phyloP scores from a whole-genome alignment of 306 rosid species.

The Trifolium dubium region DNA sequence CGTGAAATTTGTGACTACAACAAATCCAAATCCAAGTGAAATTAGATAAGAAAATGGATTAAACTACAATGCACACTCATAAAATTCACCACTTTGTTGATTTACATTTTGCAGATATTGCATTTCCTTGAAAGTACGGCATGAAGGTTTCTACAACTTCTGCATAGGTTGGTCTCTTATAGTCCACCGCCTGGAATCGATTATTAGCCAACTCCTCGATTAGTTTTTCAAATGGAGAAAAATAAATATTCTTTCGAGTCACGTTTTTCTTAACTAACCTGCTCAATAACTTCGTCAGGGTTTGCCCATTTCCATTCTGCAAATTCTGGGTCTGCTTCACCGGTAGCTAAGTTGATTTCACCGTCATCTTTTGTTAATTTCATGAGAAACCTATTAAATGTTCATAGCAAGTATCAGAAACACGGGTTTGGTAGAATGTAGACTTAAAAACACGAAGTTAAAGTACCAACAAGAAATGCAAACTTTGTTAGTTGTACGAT shows the following conservation, averaged over 20 bases:
- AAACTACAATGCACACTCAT: conserved; percentile 44
- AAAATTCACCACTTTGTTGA: conserved; percentile 87
- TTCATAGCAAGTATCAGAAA: conserved; percentile 34
- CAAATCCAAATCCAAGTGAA: conserved; percentile 29
- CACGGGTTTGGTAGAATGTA: conserved; percentile 8
- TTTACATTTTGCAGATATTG: conserved; percentile 75
- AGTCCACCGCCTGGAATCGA: conserved; percentile 88
- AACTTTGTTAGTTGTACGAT: conserved; percentile 4
- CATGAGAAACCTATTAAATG: conserved; percentile 81
- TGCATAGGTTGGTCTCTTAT: conserved; percentile 95
- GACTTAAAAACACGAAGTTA: conserved; percentile 4
- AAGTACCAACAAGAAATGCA: background rate
- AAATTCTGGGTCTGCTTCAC: conserved; percentile 91
- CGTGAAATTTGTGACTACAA: background rate
- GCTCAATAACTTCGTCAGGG: conserved; percentile 88
- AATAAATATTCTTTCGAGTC: background rate
- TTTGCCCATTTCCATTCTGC: conserved; percentile 98
- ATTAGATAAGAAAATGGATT: conserved; percentile 47
- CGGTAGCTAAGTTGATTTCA: conserved; percentile 81
- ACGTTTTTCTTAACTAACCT: conserved; percentile 55
- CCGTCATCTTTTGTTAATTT: conserved; percentile 70
- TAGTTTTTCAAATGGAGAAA: conserved; percentile 21
- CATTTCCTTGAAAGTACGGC: conserved; percentile 68
- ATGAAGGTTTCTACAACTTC: conserved; percentile 81
- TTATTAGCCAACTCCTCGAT: conserved; percentile 12